Evolutionary conservation across 257 asterid genomes (phyloP), one percentile per base, ranked within the genome.

Genomic region (Solanum chilense): DNA sequence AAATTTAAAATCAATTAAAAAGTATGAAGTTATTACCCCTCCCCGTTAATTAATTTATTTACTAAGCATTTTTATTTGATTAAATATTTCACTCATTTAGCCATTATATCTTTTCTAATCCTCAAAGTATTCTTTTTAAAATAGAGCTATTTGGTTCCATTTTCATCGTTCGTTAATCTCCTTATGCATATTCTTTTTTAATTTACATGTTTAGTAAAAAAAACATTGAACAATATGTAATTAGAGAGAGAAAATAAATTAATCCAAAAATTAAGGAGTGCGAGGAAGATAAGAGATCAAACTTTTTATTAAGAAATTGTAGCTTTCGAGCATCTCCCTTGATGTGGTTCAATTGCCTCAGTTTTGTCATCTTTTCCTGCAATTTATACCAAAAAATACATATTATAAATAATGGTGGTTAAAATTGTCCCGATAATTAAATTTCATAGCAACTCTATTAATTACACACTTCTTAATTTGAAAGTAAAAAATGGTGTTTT

Each of bases 231-330:
- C 3, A 70, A 31, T 33, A 33, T 33, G 18, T 31, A 70, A 8
- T 31, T 31, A 70, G 9, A 20, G 41, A 37, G 33, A 42, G 83
- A 77, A 12, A 77, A 44, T 16, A 44, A n/a, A 44, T 41, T 14
- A 25, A 76, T 49, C 21, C 21, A 49, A 49, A 49, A 15, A 49
- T 15, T 8, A 49, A 49, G 9, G 21, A 49, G 60, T 49, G 3
- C 21, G 60, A 49, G 60, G 0, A 49, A 49, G 60, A 15, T 49
- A 49, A 49, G 60, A 49, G 21, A 44, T 37, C 88, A 69, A 41
- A 94, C 98, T 91, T 93, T 44, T 91, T 91, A 20, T 94, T 91
- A 7, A 94, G 95, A 85, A 21, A 93, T 7, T 86, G 91, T 2
- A 91, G 52, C 90, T 93, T 93, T 91, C 89, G 90, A 35, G 37